Conservation (phyloP, 2,329 filamentous ascomycete genomes). For the Trichoderma oligosporum region DNA sequence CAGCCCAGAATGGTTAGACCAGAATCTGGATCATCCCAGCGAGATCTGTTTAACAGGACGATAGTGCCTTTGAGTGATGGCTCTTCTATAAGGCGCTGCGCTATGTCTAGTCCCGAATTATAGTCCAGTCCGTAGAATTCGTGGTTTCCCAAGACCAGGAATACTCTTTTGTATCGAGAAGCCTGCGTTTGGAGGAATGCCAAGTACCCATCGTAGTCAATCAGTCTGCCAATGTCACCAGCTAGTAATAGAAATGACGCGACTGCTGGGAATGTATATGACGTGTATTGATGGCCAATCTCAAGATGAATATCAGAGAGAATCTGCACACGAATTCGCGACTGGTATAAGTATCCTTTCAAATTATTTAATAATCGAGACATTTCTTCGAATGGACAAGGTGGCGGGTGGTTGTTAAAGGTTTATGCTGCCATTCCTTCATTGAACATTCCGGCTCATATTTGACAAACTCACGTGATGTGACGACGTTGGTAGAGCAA, state of each 20-base stretch:
- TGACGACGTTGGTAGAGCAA: too few species aligned
- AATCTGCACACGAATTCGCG: constrained; percentile 28
- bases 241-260: constrained; percentile 45
- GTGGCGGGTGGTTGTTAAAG: background rate
- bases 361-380: background rate
- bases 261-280: constrained; percentile 39
- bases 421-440: background rate
- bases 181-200: constrained; percentile 42
- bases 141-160: constrained; percentile 52
- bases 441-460: too few species aligned
- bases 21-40: constrained; percentile 38
- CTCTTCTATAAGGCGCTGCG: constrained; percentile 38
- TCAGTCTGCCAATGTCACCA: constrained; percentile 49
- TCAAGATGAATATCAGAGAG: constrained; percentile 52
- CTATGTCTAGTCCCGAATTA: constrained; percentile 36
- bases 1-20: constrained; percentile 53
- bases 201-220: constrained; percentile 44
- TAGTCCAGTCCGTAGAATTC: constrained; percentile 49
- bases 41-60: constrained; percentile 42
- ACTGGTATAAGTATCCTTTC: too few species aligned
- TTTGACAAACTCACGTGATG: too few species aligned
- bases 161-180: constrained; percentile 41
- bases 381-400: constrained; percentile 17
- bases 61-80: constrained; percentile 36
- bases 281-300: constrained; percentile 40